Conservation (phyloP, 2,329 filamentous ascomycete species). For the Colletotrichum noveboracense region DNA sequence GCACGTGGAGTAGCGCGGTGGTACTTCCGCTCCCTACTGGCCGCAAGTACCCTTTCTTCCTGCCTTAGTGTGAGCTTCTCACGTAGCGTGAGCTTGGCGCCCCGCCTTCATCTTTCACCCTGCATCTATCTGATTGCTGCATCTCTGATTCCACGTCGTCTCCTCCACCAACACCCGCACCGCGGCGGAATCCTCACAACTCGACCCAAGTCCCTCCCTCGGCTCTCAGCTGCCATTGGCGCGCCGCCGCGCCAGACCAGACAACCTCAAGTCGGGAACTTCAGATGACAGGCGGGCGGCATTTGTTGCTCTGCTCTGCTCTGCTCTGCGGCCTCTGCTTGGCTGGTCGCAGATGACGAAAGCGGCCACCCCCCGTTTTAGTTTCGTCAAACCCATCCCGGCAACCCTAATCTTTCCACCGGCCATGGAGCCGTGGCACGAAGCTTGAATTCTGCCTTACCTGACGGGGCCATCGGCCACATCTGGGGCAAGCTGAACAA, state of each 20-base stretch:
- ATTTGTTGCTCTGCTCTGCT: not conserved
- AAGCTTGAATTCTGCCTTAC: conserved; percentile 21
- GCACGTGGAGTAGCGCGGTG: not conserved
- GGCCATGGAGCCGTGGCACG: not conserved
- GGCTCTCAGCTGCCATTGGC: not conserved
- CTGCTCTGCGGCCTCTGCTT: not conserved
- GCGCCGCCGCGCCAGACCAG: not conserved
- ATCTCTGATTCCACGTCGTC: conserved; percentile 19
- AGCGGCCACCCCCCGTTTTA: not conserved
- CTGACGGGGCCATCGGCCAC: conserved; percentile 1
- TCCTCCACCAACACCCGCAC: conserved; percentile 5
- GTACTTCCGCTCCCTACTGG: not conserved
- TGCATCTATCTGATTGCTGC: conserved; percentile 16
- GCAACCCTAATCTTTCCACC: conserved; percentile 9
- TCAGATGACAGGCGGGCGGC: conserved; percentile 7
- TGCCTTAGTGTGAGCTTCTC: not conserved
- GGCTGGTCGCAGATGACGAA: conserved; percentile 2
- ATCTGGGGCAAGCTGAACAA: conserved; percentile 13
- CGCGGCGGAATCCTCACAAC: not conserved
- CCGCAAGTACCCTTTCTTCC: not conserved
- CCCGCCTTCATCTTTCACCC: not conserved
- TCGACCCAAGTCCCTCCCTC: not conserved
- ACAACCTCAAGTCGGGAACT: not conserved
- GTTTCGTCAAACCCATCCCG: not conserved
- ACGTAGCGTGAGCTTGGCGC: not conserved